Evolutionary conservation across 1,139 yeast genomes (phyloP), one percentile per base, ranked within the genome.

Genomic region (Scheffersomyces quercinus): DNA sequence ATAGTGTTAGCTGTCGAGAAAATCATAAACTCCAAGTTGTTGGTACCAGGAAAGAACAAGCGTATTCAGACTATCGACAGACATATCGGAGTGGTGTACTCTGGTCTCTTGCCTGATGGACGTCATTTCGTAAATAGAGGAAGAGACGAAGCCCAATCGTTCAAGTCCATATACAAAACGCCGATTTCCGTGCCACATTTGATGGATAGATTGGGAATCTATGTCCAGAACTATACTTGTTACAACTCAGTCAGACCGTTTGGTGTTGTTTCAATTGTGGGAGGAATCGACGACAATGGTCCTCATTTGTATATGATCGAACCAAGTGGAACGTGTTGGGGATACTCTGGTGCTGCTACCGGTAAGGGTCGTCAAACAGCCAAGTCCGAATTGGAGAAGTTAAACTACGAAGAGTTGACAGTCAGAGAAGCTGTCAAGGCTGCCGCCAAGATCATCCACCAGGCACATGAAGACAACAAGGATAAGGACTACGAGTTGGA

Each of bases 291-390:
- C 64, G 83, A 81, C 36, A 81, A 85, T 49, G 96, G 96, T 8
- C 83, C 96, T 32, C 97, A 91, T 63, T 77, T 95, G 60, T 91
- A 87, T 70, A 91, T 93, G 97, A 79, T 95, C 50, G 99, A 95
- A 65, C 99, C 99, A 52, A 88, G 96, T 65, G 99, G 99, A 48
- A 77, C 90, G 1, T 88, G 84, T 60, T 93, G 99, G 98, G 99
- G 99, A 38, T 95, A 93, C 68, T 79, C 81, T 43, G 99, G 97
- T 45, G 96, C 97, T 39, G 99, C 99, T 30, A 83, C 97, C 4
- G 99, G 99, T 49, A 95, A 93, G 66, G 99, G 99, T 37, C 83
- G 98, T 65, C 99, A 93, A 68, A 81, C 89, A 24, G 99, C 99
- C 46, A 91, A 90, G 68, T 87, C 93, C 15, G 99, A 95, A 68